Evolutionary conservation across 495 filamentous ascomycete genomes (phyloP).

Genomic region (Elaphomyces granulatus): DNA sequence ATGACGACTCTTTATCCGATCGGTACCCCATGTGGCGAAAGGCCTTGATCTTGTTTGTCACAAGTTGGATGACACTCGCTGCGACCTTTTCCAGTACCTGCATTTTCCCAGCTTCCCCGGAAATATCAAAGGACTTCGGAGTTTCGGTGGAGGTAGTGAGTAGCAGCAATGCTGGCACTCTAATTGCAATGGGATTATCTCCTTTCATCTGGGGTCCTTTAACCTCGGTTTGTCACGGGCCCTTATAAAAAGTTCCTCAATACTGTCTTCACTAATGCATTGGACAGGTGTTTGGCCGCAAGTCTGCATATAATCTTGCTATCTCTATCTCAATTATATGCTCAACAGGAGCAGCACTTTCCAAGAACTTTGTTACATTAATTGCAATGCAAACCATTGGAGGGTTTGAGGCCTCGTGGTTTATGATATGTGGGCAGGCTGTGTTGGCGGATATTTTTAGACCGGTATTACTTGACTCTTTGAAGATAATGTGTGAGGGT

Average conservation of each 20-base stretch:
- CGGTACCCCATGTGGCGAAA: slow-evolving; percentile 29
- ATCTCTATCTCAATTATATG: slow-evolving; percentile 24
- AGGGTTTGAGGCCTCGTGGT: slow-evolving; percentile 31
- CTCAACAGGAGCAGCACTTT: slow-evolving; percentile 20
- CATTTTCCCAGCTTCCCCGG: slow-evolving; percentile 26
- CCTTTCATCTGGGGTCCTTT: slow-evolving; percentile 40
- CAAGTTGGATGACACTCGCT: slow-evolving; percentile 30
- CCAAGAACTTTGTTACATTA: slow-evolving; percentile 25
- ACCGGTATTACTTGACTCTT: too few relatives aligned
- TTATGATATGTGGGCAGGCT: slow-evolving; percentile 35
- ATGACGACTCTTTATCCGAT: too few relatives aligned
- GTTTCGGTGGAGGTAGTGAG: slow-evolving; percentile 27
- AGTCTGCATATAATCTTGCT: slow-evolving; percentile 23
- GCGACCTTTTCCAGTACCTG: slow-evolving; percentile 32
- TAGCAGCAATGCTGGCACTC: slow-evolving; percentile 34
- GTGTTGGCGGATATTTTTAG: slow-evolving; percentile 34
- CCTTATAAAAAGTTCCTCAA: too few relatives aligned
- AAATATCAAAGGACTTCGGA: slow-evolving; percentile 27
- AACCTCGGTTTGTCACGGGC: slow-evolving; percentile 1
- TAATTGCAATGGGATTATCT: slow-evolving; percentile 43
- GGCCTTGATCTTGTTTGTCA: slow-evolving; percentile 28
- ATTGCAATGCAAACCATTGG: slow-evolving; percentile 27
- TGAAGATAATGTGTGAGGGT: too few relatives aligned
- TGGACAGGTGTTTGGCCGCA: slow-evolving; percentile 20
- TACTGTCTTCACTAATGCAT: too few relatives aligned